Evolutionary conservation across 345 rosid genomes (phyloP).

Genomic region (Kernera saxatilis): DNA sequence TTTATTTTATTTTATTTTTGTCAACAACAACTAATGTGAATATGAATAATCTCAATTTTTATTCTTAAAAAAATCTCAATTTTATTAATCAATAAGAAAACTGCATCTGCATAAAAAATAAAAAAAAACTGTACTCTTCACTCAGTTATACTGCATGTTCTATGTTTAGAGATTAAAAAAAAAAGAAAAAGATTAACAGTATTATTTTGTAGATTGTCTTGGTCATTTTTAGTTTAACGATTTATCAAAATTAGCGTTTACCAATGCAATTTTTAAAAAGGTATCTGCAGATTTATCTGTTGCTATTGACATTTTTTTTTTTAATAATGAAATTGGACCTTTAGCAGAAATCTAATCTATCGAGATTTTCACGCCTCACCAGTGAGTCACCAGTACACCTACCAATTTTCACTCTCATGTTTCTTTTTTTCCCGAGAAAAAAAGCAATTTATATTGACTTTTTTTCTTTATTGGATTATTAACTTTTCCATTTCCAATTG

Average conservation of each 20-base stretch:
- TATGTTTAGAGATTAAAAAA: background rate
- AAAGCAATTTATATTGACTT: background rate
- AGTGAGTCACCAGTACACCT: constrained; percentile 12
- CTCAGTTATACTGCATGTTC: no score
- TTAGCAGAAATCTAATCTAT: background rate
- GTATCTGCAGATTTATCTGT: background rate
- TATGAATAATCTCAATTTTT: no score
- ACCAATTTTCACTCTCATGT: background rate
- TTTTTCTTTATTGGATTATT: background rate
- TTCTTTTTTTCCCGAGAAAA: background rate
- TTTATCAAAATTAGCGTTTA: background rate
- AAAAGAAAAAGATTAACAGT: background rate
- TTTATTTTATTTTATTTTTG: no score
- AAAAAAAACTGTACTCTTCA: no score
- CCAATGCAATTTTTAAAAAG: background rate
- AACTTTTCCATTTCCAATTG: background rate
- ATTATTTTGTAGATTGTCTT: background rate
- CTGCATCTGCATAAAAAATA: no score
- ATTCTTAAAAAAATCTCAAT: no score
- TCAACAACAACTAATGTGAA: no score
- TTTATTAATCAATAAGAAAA: no score
- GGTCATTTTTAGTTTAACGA: background rate
- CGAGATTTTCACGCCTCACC: background rate
- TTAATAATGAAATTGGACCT: background rate
- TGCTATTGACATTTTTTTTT: background rate